Evolutionary conservation across 768 basidiomycete genomes (phyloP), one percentile per base, ranked within the genome.

Genomic region (Lepiota venenata): DNA sequence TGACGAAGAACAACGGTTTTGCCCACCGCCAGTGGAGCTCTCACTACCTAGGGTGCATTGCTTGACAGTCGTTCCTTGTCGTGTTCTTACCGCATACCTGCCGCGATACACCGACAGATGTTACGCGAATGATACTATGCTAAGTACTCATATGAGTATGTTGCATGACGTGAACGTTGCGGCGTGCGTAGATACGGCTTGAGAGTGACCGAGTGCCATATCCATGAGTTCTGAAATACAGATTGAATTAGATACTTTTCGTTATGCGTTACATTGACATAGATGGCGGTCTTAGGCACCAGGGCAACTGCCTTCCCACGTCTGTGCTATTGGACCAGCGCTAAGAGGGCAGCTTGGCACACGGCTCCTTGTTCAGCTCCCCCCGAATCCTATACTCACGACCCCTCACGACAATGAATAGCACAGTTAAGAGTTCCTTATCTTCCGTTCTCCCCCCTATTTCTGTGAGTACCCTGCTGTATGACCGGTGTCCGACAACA

Each of bases 381-480:
- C 29, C 35, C 16, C 36, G 18, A 32, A 9, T 32, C 46, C 10
- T 16, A n/a, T n/a, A n/a, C 44, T 40, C 22, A 11, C 22, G 6
- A 43, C 39, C 52, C 48, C 25, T 32, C 47, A 11, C 39, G 56
- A 46, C 44, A 43, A 40, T 50, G 20, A 56, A 48, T 37, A 61
- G 63, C n/a, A 63, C 65, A 8, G 57, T 65, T 59, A 72, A 71
- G 58, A 64, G 53, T 27, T 67, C 66, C 14, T 58, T 71, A 22
- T 55, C 63, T 12, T 69, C 70, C 14, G 62, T 66, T 21, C 62
- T 71, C 27, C 65, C 69, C 9, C 56, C 50, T 15, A 65, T 71
- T 38, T 63, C 55, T 38, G 70, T 70, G 43, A 27, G 63, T 49
- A 11, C 20, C 27, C 14, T 44, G 21, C 40, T 36, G 25, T 7